Base-by-base conservation (phyloP, 176 grass and related monocot species). In the Cymbopogon citratus region DNA sequence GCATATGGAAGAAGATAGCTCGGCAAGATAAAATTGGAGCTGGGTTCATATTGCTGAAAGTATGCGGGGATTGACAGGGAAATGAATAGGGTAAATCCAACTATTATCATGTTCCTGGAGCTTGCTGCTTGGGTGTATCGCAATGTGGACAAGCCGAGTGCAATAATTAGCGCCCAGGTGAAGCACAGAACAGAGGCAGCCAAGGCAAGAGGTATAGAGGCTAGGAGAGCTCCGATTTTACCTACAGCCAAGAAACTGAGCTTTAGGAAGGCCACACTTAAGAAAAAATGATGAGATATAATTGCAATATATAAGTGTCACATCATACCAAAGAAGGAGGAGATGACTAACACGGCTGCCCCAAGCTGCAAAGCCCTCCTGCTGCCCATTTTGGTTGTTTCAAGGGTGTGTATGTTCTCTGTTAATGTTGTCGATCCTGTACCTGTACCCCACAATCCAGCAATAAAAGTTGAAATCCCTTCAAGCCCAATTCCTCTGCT, bases 31-130 rank as follows among this genome's bases (percentile, higher is more conserved):
- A 99, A 87, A 64, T 39, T 88, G 44, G 92, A 82, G 74, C 80
- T 95, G 49, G 91, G 90, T 60, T 90, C 89, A 78, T 95, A 95
- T 57, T 94, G 92, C 54, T 99, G 96, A 84, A 99, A 91, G 59
- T 93, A 99, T 21, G 96, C 89, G 0, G 93, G 93, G 28, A 99
- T 81, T 1, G 96, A 95, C 38, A 99, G 60, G 65, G 96, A 99
- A 49, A 99, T 95, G 75, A 99, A 99, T 33, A 99, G 85, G 21
- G 96, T 99, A 86, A 99, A 99, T 24, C 93, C 96, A 10, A 99
- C 89, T n/a, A 99, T 99, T 85, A 99, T 95, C 81, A 99, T 91
- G 83, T 99, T 99, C 19, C 96, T 95, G n/a, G 96, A 95, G 82
- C 96, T 99, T 71, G 77, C 93, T 48, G 92, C 92, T 90, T 95